phyloP scores from a whole-genome alignment of 1,139 yeast species.

The Arxiozyma bovina region DNA sequence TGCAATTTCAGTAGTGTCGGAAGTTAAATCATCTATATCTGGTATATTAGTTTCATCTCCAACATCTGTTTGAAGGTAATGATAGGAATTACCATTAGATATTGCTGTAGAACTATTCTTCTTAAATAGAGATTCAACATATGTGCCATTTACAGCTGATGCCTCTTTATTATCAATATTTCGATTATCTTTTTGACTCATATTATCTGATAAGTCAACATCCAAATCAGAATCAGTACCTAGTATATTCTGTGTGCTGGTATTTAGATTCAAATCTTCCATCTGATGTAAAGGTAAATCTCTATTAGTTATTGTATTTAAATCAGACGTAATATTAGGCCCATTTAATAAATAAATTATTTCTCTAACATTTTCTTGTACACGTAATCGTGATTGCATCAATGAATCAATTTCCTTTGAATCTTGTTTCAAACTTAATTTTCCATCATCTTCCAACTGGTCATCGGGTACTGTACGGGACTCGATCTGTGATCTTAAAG shows the following conservation, averaged over 20 bases:
- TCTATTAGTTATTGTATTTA: conserved; percentile 20
- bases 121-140: background rate
- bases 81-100: background rate
- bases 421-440: background rate
- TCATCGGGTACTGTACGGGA: background rate
- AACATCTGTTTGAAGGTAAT: background rate
- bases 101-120: background rate
- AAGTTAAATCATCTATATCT: background rate
- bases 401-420: conserved; percentile 1
- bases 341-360: conserved; percentile 29
- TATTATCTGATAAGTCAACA: background rate
- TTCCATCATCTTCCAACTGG: conserved; percentile 1
- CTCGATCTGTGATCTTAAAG: background rate
- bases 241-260: background rate
- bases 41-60: background rate
- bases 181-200: background rate
- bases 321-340: conserved; percentile 22
- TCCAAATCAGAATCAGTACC: background rate
- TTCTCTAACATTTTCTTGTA: conserved; percentile 31
- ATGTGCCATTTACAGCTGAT: background rate
- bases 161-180: background rate
- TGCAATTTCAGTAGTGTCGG: background rate
- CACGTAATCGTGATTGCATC: conserved; percentile 8
- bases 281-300: conserved; percentile 19
- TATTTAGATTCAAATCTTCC: conserved; percentile 19